Evolutionary conservation across 495 filamentous ascomycete species (phyloP), one percentile per base, ranked within the genome.

Genomic region (Lophium mytilinum): DNA sequence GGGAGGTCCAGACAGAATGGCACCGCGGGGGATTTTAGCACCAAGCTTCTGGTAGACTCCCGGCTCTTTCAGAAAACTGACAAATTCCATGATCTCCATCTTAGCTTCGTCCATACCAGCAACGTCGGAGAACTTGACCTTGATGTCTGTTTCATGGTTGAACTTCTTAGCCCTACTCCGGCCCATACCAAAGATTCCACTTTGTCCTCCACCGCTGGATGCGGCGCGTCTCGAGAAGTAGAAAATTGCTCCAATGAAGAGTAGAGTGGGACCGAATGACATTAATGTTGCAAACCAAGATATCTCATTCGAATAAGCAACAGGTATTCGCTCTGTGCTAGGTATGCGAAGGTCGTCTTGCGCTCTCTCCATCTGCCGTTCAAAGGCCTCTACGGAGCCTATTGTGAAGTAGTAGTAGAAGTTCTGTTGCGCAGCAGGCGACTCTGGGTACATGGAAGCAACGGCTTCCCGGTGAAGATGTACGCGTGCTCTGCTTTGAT

Each of bases 101-200:
- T 98, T 98, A 34, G 93, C 93, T 73, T 98, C 93, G 70, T 98
- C 93, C 90, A 96, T 93, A 65, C 93, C 93, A 19, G 93, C 93
- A 41, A 98, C 93, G 71, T 98, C 93, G 52, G 90, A 79, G 71
- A 98, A 98, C 71, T 95, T 96, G 70, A 90, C 88, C 73, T 92
- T 95, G 75, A 98, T 80, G 60, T 94, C 88, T 3, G 88, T 86
- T 75, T 97, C 94, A 55, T 96, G 91, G 70, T 96, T 97, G 75
- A 97, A 98, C 55, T 85, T 85, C 75, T 95, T 97, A 37, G 93
- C 93, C 56, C 88, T 85, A 69, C 90, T 96, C 79, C 90, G 91
- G 51, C 90, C 86, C 66, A 97, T 95, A 40, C 91, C 90, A 66
- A 98, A 96, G 53, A 97, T 85, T 57, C 90, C 90, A 64, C 83